A percentile compares a stretch with the other conserved stretches of the same genome.
Evolutionary conservation across 75 land plant species (phyloP).

Genomic region (Larix kaempferi): DNA sequence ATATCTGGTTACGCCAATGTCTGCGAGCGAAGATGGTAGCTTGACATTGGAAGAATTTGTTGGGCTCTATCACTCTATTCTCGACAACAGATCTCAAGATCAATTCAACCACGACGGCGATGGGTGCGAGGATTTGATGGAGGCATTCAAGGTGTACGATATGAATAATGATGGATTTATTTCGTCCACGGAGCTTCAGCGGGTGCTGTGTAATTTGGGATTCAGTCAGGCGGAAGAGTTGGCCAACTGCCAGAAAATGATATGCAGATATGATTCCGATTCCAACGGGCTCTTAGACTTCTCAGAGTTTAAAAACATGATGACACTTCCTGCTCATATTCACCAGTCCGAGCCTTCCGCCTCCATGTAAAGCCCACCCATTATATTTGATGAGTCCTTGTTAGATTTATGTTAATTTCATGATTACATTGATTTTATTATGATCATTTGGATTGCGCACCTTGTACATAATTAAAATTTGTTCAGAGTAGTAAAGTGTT

Average conservation of each 20-base stretch:
- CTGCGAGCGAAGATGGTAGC: background rate
- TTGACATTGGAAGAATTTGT: background rate
- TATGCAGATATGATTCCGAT: constrained; percentile 37
- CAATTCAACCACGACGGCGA: background rate
- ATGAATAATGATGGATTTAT: constrained; percentile 56
- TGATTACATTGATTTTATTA: too few relatives aligned
- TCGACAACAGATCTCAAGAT: background rate
- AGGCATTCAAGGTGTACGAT: constrained; percentile 61
- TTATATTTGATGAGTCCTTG: too few relatives aligned
- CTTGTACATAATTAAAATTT: too few relatives aligned
- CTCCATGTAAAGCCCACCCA: too few relatives aligned
- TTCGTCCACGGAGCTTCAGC: constrained; percentile 39
- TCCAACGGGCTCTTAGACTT: constrained; percentile 53
- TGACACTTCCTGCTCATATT: constrained; percentile 9
- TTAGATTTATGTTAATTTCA: too few relatives aligned
- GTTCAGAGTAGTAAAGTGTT: too few relatives aligned
- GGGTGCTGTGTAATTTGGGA: constrained; percentile 41
- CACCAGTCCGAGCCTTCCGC: too few relatives aligned
- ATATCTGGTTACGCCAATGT: background rate
- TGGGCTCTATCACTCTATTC: background rate
- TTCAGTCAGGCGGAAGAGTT: constrained; percentile 20
- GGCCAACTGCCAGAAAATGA: constrained; percentile 29
- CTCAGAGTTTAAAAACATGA: constrained; percentile 58
- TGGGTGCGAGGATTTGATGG: constrained; percentile 12
- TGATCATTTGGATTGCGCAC: too few relatives aligned